These are phyloP conservation scores for Pythium dissotocum DNA, from an alignment of 352 stramenopile genomes.

Conservation along the genomic window DNA sequence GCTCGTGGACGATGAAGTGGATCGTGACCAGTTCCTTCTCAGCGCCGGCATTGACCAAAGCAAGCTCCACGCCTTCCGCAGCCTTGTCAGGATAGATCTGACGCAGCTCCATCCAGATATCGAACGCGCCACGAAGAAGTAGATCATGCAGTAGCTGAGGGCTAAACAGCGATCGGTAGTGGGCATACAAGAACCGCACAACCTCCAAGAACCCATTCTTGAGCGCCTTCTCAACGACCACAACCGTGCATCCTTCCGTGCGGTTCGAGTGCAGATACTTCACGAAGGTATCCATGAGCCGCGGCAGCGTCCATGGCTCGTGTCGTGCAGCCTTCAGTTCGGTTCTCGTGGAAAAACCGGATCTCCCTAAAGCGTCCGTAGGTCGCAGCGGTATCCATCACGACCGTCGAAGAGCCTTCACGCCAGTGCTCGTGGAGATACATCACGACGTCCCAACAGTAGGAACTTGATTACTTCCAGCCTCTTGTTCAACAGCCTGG, in stretches of 20 bases:
- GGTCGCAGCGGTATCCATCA: too few species aligned
- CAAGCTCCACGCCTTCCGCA: background rate
- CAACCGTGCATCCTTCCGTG: background rate
- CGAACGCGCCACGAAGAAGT: background rate
- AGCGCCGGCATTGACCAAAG: background rate
- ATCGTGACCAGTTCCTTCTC: background rate
- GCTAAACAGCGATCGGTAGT: background rate
- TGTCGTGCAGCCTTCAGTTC: constrained; percentile 5
- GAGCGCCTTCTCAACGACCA: background rate
- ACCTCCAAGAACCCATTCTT: background rate
- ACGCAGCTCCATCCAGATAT: background rate
- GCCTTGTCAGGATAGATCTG: background rate
- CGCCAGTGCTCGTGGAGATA: background rate
- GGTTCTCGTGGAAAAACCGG: background rate
- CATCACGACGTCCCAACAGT: background rate
- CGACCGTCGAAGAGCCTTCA: too few species aligned
- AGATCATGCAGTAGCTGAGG: background rate
- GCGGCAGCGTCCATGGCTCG: background rate
- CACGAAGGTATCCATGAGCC: too few species aligned
- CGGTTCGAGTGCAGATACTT: background rate
- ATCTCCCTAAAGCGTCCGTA: too few species aligned
- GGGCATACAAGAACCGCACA: background rate
- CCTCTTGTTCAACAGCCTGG: background rate
- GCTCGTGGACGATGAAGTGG: constrained; percentile 2
- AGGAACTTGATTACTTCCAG: too few species aligned